Percentiles rank a stretch among this genome's conserved stretches.
These are phyloP conservation scores for Acer saccharum DNA, from an alignment of 345 rosid genomes.

Conservation along the genomic window DNA sequence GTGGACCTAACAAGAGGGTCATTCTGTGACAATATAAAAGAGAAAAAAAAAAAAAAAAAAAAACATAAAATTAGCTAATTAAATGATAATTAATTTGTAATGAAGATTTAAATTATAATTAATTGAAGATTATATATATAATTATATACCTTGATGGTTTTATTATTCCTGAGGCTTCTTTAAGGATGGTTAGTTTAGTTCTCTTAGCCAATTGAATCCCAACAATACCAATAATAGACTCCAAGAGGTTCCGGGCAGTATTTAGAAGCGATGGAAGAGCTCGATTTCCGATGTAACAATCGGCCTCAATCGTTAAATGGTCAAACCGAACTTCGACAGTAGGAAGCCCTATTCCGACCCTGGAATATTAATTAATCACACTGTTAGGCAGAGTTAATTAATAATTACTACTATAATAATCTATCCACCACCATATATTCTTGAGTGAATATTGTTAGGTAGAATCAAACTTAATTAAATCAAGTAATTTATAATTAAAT, in stretches of 20 bases:
- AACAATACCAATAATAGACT: conserved; percentile 54
- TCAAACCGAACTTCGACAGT: conserved; percentile 81
- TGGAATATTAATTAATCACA: conserved; percentile 16
- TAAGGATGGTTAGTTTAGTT: conserved; percentile 76
- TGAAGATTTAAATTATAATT: neutral
- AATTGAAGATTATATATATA: neutral
- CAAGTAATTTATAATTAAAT: no score
- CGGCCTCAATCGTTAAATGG: conserved; percentile 62
- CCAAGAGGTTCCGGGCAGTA: conserved; percentile 61
- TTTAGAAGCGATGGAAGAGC: conserved; percentile 87
- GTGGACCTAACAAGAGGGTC: conserved; percentile 84
- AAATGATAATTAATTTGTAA: neutral
- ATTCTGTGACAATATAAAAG: conserved; percentile 37
- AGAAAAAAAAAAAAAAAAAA: neutral
- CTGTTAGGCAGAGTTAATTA: no score
- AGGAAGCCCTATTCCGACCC: conserved; percentile 85
- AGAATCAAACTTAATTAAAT: no score
- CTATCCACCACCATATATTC: no score
- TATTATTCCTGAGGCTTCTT: conserved; percentile 69
- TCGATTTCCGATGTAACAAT: conserved; percentile 72
- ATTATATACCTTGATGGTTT: conserved; percentile 65
- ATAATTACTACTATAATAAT: no score
- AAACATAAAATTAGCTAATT: neutral
- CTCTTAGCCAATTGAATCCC: conserved; percentile 66
- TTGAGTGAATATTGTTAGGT: no score